These are phyloP conservation scores for Aspergillus brasiliensis DNA, from an alignment of 2,329 filamentous ascomycete species.

Conservation along the genomic window DNA sequence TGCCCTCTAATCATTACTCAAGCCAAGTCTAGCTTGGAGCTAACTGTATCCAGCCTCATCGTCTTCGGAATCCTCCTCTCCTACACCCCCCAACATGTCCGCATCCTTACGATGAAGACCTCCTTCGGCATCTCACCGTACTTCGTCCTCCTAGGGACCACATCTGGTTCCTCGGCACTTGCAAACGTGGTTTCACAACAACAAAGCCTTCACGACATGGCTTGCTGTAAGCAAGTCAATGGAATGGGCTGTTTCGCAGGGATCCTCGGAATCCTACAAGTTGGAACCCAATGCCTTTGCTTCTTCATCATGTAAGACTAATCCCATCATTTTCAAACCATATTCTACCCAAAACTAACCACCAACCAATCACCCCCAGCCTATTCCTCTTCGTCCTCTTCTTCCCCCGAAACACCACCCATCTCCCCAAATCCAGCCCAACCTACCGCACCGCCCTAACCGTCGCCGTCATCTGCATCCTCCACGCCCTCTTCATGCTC, in stretches of 20 bases:
- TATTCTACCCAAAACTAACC: background rate
- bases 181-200: conserved; percentile 89
- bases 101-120: conserved; percentile 81
- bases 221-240: conserved; percentile 80
- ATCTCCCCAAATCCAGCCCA: conserved; percentile 56
- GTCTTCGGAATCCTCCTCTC: conserved; percentile 86
- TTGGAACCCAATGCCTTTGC: conserved; percentile 88
- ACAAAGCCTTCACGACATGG: conserved; percentile 78
- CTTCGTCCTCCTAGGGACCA: conserved; percentile 91
- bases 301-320: conserved; percentile 81
- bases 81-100: conserved; percentile 91
- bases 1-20: background rate
- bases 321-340: background rate
- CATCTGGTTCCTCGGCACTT: conserved; percentile 83
- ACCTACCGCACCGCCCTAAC: conserved; percentile 77
- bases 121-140: conserved; percentile 95
- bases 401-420: conserved; percentile 69
- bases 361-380: conserved; percentile 51
- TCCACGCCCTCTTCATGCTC: conserved; percentile 74
- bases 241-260: conserved; percentile 82
- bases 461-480: conserved; percentile 71
- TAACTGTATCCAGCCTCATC: conserved; percentile 59
- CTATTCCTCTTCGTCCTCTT: conserved; percentile 93
- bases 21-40: background rate
- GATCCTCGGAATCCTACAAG: conserved; percentile 83